Base-by-base conservation (phyloP, 106 monocot genomes). In the Posidonia australis region DNA sequence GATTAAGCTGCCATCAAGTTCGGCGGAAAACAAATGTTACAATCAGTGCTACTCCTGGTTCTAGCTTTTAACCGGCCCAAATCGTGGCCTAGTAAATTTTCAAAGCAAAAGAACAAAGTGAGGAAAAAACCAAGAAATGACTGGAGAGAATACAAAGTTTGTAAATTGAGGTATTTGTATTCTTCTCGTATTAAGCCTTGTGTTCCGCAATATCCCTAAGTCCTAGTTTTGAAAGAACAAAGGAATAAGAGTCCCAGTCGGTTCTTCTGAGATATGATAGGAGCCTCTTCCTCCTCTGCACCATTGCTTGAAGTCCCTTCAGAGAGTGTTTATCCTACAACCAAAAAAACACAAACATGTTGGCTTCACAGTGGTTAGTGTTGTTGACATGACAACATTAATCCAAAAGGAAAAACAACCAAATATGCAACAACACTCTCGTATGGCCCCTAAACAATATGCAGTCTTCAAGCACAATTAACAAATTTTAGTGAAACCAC, bases 201-300 rank as follows among this genome's bases (percentile, higher is more conserved):
- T 53, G 36, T 10, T 68, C 68, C 36, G 68, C 17, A 24, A 32
- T 30, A 56, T 98, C 98, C 42, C 98, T 66, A 12, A 98, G 79
- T 2, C 83, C 84, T 10, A 98, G 77, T 70, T 81, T 98, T 18
- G 98, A 85, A 41, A 98, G 57, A 5, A 83, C 98, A 54, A 98
- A 31, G 63, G 81, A 74, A 69, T 98, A 98, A 9, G 98, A 98
- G 21, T 91, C 98, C 98, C 98, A 98, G 68, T 98, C 98, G 25
- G 98, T 91, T 64, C 98, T 80, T 51, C 91, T 75, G 0, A 98
- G 74, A 64, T 98, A 98, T 70, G 91, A 91, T 62, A 98, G 87
- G 55, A 85, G 77, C 46, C 88, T 98, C 83, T 83, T 98, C 46
- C 98, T 87, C 58, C 58, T 82, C 66, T 91, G 85, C 27, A 98